A percentile compares a stretch with the other conserved stretches of the same genome.
Evolutionary conservation across 768 basidiomycete genomes (phyloP).

Genomic region (Rhodotorula babjevae): DNA sequence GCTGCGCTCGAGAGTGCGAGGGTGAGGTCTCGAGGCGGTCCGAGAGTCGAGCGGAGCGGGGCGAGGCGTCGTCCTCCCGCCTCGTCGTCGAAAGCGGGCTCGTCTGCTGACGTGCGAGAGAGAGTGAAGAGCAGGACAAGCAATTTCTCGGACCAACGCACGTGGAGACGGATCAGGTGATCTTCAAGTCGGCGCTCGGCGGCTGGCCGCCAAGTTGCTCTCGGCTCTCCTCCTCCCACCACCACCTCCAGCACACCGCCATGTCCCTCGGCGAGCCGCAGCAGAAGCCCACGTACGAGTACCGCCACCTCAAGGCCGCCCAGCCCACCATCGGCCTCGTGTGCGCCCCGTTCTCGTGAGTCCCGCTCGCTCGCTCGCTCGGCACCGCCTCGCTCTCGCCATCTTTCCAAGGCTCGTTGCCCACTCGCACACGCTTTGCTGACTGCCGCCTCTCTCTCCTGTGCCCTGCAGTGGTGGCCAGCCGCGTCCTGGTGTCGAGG

Average conservation of each 20-base stretch:
- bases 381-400: background rate
- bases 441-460: too few relatives aligned
- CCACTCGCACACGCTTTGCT: too few relatives aligned
- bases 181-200: background rate
- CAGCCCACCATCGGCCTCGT: slow-evolving; percentile 75
- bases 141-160: too few relatives aligned
- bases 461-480: slow-evolving; percentile 49
- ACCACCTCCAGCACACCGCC: too few relatives aligned
- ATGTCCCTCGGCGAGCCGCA: slow-evolving; percentile 6
- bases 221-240: background rate
- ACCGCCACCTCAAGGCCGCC: slow-evolving; percentile 15
- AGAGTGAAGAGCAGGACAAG: too few relatives aligned
- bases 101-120: too few relatives aligned
- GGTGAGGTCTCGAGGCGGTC: too few relatives aligned
- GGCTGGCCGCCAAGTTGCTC: background rate
- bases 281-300: slow-evolving; percentile 21
- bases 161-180: too few relatives aligned
- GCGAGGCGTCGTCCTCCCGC: too few relatives aligned
- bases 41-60: too few relatives aligned
- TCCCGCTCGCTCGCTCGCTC: background rate
- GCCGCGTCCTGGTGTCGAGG: slow-evolving; percentile 74
- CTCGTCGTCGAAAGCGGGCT: too few relatives aligned
- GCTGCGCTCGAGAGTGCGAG: too few relatives aligned
- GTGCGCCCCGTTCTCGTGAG: slow-evolving; percentile 91
- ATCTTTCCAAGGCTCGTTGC: slow-evolving; percentile 51